A percentile compares a stretch with the other conserved stretches of the same genome.
These are phyloP conservation scores for Exsudoporus frostii DNA, from an alignment of 768 basidiomycete species.

Conservation along the genomic window DNA sequence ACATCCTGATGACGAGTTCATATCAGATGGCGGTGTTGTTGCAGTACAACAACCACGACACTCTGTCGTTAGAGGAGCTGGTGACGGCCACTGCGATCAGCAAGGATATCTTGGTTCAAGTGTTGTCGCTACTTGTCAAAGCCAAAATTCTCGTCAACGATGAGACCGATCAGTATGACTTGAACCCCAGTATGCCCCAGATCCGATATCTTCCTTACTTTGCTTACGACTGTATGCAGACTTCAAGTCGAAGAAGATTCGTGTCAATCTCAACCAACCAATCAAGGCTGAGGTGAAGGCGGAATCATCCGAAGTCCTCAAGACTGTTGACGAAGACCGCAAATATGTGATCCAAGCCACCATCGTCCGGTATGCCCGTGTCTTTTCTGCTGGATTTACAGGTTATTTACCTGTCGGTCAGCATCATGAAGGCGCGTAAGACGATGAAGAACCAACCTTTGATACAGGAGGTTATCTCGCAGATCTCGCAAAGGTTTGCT, in stretches of 20 bases:
- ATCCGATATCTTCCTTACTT: background rate
- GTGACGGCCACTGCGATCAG: slow-evolving; percentile 73
- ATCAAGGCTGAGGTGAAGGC: slow-evolving; percentile 95
- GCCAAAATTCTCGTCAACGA: slow-evolving; percentile 88
- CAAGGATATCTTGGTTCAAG: slow-evolving; percentile 75
- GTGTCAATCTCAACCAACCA: slow-evolving; percentile 86
- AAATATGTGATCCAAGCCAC: slow-evolving; percentile 96
- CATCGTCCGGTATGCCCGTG: slow-evolving; percentile 61
- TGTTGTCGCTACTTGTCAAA: slow-evolving; percentile 67
- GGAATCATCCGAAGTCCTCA: slow-evolving; percentile 84
- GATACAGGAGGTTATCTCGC: slow-evolving; percentile 87
- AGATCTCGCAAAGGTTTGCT: slow-evolving; percentile 82
- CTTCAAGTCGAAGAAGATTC: slow-evolving; percentile 93
- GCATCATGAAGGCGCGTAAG: slow-evolving; percentile 95
- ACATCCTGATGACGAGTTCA: slow-evolving; percentile 92
- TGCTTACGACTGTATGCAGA: slow-evolving; percentile 37
- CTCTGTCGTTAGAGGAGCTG: slow-evolving; percentile 78
- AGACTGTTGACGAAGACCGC: slow-evolving; percentile 94
- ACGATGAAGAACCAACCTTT: slow-evolving; percentile 91
- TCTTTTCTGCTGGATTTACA: background rate
- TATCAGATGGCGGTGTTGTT: slow-evolving; percentile 94
- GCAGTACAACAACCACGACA: slow-evolving; percentile 92
- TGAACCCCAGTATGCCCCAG: slow-evolving; percentile 66
- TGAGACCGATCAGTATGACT: slow-evolving; percentile 84
- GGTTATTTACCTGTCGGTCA: slow-evolving; percentile 24